Percentiles rank a stretch among this genome's conserved stretches.
Conservation (phyloP, 345 rosid genomes). For the Lepidium africanum region DNA sequence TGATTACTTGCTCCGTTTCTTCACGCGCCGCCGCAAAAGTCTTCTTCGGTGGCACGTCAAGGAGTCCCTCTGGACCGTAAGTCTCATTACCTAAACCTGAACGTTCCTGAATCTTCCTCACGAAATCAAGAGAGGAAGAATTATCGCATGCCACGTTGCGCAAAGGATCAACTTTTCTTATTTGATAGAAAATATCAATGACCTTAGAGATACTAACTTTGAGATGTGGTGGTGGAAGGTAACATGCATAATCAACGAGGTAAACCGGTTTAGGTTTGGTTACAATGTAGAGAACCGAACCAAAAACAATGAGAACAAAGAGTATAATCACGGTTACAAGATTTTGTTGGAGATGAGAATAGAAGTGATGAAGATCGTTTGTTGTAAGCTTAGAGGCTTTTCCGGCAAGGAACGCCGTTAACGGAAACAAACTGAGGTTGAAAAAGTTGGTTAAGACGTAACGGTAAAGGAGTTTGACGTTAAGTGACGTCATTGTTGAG, state of each 20-base stretch:
- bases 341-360: slow-evolving; percentile 17
- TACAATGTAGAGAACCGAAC: slow-evolving; percentile 14
- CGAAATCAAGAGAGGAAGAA: slow-evolving; percentile 43
- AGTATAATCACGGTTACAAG: background rate
- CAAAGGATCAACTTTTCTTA: slow-evolving; percentile 36
- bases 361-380: slow-evolving; percentile 6
- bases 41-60: slow-evolving; percentile 43
- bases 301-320: background rate
- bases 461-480: slow-evolving; percentile 21
- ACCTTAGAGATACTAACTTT: background rate
- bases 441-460: slow-evolving; percentile 19
- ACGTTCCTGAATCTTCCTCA: slow-evolving; percentile 58
- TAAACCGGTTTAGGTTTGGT: slow-evolving; percentile 24
- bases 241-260: slow-evolving; percentile 23
- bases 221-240: slow-evolving; percentile 24
- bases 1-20: slow-evolving; percentile 69
- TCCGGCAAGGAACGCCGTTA: slow-evolving; percentile 15
- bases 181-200: slow-evolving; percentile 14
- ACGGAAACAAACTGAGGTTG: slow-evolving; percentile 17
- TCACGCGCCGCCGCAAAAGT: slow-evolving; percentile 50
- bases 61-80: slow-evolving; percentile 50
- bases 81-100: slow-evolving; percentile 77
- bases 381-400: slow-evolving; percentile 7
- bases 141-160: slow-evolving; percentile 10
- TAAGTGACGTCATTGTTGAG: slow-evolving; percentile 19